phyloP scores from a whole-genome alignment of 176 grass and related monocot species.

The Lolium multiflorum region DNA sequence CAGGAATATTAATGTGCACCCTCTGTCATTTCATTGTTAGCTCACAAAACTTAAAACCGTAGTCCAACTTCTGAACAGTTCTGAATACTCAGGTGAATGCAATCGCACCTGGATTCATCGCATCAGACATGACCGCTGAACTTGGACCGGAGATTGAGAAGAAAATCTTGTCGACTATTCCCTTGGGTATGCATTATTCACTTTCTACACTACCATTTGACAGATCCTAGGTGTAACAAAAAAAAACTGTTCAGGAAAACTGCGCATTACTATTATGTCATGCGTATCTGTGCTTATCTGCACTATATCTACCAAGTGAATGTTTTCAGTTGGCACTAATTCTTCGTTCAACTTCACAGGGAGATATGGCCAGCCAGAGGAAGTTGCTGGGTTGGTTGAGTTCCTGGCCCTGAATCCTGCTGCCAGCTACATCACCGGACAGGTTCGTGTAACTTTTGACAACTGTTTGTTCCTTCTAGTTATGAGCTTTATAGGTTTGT shows the following conservation, averaged over 20 bases:
- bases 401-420: constrained; percentile 57
- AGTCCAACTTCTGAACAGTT: constrained; percentile 32
- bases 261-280: not conserved
- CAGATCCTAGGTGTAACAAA: not conserved
- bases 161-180: constrained; percentile 87
- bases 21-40: constrained; percentile 25
- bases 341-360: constrained; percentile 48
- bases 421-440: constrained; percentile 58
- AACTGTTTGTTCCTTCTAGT: not conserved
- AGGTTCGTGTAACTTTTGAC: constrained; percentile 40
- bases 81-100: constrained; percentile 83
- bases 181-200: constrained; percentile 62
- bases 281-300: not conserved
- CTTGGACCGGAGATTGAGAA: constrained; percentile 88
- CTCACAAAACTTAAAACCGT: not conserved
- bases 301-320: not conserved
- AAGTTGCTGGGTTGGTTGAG: constrained; percentile 58
- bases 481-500: not conserved
- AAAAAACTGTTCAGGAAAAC: not conserved
- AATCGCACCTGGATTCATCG: constrained; percentile 92
- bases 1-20: constrained; percentile 85
- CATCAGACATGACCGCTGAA: constrained; percentile 92
- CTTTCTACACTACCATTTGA: not conserved
- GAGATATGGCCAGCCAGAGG: constrained; percentile 87
- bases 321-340: not conserved